phyloP scores from a whole-genome alignment of 179 eudicot species.

The Pouteria campechiana region DNA sequence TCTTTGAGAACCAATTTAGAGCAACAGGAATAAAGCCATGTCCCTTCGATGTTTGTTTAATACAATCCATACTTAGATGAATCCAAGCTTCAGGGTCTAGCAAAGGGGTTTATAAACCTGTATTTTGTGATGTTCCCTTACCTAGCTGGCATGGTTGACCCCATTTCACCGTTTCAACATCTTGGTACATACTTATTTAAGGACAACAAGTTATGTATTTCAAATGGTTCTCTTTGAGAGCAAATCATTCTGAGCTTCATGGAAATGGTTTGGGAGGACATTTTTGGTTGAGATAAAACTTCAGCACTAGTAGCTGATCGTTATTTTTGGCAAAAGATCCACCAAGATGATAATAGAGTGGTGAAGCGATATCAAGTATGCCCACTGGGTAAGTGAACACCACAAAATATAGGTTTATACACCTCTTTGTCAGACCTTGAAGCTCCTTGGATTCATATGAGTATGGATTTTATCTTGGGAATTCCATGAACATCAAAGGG shows the following conservation, averaged over 20 bases:
- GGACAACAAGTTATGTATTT: not conserved
- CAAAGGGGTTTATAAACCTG: too few relatives aligned
- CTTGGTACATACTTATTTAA: not conserved
- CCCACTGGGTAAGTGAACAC: not conserved
- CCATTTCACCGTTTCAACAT: too few relatives aligned
- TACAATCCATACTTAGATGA: too few relatives aligned
- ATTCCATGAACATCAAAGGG: not conserved
- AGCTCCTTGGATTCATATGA: not conserved
- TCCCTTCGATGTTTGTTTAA: too few relatives aligned
- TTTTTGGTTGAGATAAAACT: too few relatives aligned
- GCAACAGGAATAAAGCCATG: too few relatives aligned
- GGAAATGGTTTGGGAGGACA: not conserved
- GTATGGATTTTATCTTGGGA: constrained; percentile 2
- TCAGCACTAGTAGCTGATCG: too few relatives aligned
- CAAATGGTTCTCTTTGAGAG: not conserved
- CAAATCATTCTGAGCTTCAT: not conserved
- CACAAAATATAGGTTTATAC: not conserved
- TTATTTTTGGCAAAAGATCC: not conserved
- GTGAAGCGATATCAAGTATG: not conserved
- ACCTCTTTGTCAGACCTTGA: not conserved
- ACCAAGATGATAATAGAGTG: not conserved
- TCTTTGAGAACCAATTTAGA: too few relatives aligned
- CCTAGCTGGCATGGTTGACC: too few relatives aligned
- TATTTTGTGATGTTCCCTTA: too few relatives aligned
- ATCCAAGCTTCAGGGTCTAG: too few relatives aligned